Conservation (phyloP, 2,329 filamentous ascomycete species). For the Ophiocordyceps unilateralis region DNA sequence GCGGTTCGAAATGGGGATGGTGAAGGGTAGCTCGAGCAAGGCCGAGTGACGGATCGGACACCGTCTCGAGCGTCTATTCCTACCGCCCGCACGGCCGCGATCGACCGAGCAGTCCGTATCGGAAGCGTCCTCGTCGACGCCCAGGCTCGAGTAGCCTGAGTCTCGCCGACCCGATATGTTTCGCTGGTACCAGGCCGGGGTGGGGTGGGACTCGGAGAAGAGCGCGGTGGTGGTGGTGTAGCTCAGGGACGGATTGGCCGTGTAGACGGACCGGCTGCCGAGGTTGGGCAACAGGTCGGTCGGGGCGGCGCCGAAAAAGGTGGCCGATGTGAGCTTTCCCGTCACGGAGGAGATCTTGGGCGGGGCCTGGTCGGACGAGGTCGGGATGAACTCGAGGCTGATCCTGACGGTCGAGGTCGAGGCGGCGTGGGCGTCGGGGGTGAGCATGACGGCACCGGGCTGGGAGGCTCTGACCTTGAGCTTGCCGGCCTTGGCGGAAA, state of each 20-base stretch:
- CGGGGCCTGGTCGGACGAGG: constrained; percentile 21
- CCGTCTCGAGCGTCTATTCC: constrained; percentile 9
- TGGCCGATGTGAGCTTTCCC: constrained; percentile 33
- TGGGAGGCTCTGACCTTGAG: constrained; percentile 27
- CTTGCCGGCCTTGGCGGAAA: constrained; percentile 32
- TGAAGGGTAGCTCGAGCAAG: constrained; percentile 28
- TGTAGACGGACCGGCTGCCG: constrained; percentile 23
- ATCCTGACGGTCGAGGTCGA: constrained; percentile 25
- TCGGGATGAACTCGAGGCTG: constrained; percentile 29
- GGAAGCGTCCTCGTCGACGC: constrained; percentile 15
- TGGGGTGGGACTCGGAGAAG: constrained; percentile 16
- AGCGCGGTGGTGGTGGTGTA: constrained; percentile 29
- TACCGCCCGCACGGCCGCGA: constrained; percentile 4
- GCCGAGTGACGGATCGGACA: constrained; percentile 22
- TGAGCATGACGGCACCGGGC: constrained; percentile 30
- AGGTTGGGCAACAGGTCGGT: constrained; percentile 32
- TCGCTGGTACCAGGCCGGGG: constrained; percentile 24
- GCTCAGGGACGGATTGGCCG: constrained; percentile 22
- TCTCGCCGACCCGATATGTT: constrained; percentile 23
- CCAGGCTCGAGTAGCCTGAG: constrained; percentile 34
- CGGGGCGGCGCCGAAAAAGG: constrained; percentile 31
- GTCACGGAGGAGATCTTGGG: constrained; percentile 31
- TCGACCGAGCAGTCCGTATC: constrained; percentile 14
- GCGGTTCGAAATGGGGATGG: constrained; percentile 26
- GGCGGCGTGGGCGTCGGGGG: constrained; percentile 27